These are phyloP conservation scores for Tuctoria greenei DNA, from an alignment of 176 grass and related monocot genomes.

Conservation along the genomic window DNA sequence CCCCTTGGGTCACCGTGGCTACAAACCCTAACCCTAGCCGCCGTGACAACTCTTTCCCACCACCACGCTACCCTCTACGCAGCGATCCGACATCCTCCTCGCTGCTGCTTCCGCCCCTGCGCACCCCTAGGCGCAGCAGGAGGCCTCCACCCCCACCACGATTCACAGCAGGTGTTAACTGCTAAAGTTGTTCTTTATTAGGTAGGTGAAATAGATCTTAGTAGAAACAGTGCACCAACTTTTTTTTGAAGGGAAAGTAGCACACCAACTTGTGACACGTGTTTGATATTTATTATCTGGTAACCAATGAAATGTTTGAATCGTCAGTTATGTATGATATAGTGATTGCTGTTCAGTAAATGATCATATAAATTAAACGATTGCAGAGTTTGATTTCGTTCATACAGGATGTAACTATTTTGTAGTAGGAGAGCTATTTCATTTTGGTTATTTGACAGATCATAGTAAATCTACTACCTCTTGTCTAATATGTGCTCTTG, in stretches of 20 bases:
- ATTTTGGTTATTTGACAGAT: background rate
- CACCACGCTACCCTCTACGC: too few relatives aligned
- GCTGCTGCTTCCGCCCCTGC: too few relatives aligned
- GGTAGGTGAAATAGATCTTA: background rate
- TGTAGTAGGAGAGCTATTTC: background rate
- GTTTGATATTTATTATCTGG: conserved; percentile 16
- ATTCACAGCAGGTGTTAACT: too few relatives aligned
- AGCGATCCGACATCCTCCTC: too few relatives aligned
- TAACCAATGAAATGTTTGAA: background rate
- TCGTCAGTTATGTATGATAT: background rate
- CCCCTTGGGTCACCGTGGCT: too few relatives aligned
- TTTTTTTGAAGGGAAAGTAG: background rate
- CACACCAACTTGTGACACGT: background rate
- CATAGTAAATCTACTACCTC: background rate
- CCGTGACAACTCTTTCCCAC: too few relatives aligned
- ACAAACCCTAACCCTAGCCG: too few relatives aligned
- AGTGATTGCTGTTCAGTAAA: background rate
- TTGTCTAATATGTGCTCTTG: conserved; percentile 24
- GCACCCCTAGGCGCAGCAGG: too few relatives aligned
- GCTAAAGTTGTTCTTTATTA: too few relatives aligned
- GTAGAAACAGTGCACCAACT: background rate
- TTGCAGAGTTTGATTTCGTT: conserved; percentile 14
- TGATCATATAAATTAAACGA: background rate
- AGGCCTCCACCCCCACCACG: too few relatives aligned
- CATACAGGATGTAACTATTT: background rate